Conservation (phyloP, 176 grass and related monocot species). For the Coix lacrymajobi region DNA sequence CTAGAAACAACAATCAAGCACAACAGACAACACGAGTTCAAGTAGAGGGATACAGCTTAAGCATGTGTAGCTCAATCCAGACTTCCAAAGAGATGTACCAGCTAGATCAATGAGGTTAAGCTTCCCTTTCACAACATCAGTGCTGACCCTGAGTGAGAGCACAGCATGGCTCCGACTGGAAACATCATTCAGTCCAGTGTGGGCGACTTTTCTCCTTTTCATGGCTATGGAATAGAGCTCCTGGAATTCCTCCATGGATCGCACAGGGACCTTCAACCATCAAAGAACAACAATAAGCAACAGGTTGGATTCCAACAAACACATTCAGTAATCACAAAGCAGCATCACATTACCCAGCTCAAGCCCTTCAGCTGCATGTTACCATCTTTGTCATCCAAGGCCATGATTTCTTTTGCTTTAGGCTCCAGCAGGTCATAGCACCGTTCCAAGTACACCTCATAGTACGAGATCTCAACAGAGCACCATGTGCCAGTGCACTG, state of each 20-base stretch:
- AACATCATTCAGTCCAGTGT: slow-evolving; percentile 68
- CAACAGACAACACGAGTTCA: background rate
- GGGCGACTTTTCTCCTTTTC: slow-evolving; percentile 81
- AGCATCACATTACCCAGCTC: slow-evolving; percentile 53
- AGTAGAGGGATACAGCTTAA: background rate
- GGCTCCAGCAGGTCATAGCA: slow-evolving; percentile 91
- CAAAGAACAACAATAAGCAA: slow-evolving; percentile 10
- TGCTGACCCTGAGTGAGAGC: slow-evolving; percentile 47
- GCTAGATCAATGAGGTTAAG: slow-evolving; percentile 93
- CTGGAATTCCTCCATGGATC: slow-evolving; percentile 71
- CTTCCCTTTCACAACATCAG: slow-evolving; percentile 65
- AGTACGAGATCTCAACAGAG: slow-evolving; percentile 68
- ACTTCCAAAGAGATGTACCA: slow-evolving; percentile 32
- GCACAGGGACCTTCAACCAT: slow-evolving; percentile 46
- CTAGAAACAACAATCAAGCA: slow-evolving; percentile 38
- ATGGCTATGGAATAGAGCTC: slow-evolving; percentile 66
- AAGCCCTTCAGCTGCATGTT: slow-evolving; percentile 83
- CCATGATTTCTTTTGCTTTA: slow-evolving; percentile 81
- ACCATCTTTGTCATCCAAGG: slow-evolving; percentile 72
- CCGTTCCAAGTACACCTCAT: slow-evolving; percentile 86
- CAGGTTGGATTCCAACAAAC: background rate
- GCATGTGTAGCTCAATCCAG: background rate
- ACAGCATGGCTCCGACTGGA: slow-evolving; percentile 90
- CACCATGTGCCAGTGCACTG: slow-evolving; percentile 50
- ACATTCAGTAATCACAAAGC: background rate